Percentiles rank a stretch among this genome's conserved stretches.
phyloP scores from a whole-genome alignment of 192 early-diverging fungal species.

The Irineochytrium annulatum region DNA sequence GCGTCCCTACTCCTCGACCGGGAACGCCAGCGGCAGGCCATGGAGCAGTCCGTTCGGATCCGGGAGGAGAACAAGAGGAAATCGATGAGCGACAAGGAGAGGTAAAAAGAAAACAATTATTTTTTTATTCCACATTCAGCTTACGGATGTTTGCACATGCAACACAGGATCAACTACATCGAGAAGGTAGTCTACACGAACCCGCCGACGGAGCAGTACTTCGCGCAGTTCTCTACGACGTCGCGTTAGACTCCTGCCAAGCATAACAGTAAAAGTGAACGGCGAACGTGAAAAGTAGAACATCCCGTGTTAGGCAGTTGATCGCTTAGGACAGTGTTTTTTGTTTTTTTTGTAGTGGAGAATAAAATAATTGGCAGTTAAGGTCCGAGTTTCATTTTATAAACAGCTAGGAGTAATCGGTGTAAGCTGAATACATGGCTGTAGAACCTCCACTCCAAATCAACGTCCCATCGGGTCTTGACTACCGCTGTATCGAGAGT shows the following conservation, averaged over 20 bases:
- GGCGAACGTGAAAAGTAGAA: too few relatives aligned
- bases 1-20: conserved; percentile 41
- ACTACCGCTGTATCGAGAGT: conserved; percentile 15
- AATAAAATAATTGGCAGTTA: too few relatives aligned
- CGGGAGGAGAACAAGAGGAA: conserved; percentile 36
- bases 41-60: conserved; percentile 30
- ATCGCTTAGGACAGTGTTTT: too few relatives aligned
- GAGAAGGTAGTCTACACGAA: conserved; percentile 55
- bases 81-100: conserved; percentile 36
- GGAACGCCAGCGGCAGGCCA: conserved; percentile 29
- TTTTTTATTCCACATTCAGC: neutral
- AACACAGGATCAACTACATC: conserved; percentile 35
- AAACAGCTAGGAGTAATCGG: too few relatives aligned
- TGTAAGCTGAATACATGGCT: too few relatives aligned
- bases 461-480: too few relatives aligned
- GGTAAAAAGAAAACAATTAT: conserved; percentile 21
- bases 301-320: too few relatives aligned
- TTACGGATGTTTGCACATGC: neutral
- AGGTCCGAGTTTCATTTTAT: too few relatives aligned
- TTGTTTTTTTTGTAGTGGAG: too few relatives aligned
- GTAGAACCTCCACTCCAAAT: too few relatives aligned
- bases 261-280: neutral
- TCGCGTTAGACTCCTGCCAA: conserved; percentile 20
- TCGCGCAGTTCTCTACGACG: conserved; percentile 56
- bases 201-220: conserved; percentile 43